phyloP scores from a whole-genome alignment of 106 monocot genomes.

The Dendrobium officinale region DNA sequence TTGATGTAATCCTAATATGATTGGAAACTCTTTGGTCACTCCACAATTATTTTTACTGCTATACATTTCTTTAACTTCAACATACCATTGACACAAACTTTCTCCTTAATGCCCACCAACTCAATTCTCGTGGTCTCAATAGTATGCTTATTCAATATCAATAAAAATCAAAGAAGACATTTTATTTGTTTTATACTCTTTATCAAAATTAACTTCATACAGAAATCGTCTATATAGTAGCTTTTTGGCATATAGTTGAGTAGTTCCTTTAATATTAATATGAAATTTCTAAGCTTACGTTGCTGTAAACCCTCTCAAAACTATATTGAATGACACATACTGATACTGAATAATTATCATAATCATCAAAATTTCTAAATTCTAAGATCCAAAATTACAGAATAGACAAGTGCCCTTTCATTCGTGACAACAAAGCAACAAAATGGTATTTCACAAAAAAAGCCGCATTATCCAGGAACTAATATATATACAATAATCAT shows the following conservation, averaged over 20 bases:
- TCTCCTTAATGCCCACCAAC: neutral
- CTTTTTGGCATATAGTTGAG: neutral
- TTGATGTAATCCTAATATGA: neutral
- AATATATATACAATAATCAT: neutral
- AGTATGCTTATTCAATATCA: neutral
- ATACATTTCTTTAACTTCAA: neutral
- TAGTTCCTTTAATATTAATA: neutral
- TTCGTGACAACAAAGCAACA: neutral
- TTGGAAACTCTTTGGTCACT: neutral
- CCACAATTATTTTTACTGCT: neutral
- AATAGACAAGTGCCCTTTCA: neutral
- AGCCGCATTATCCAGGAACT: neutral
- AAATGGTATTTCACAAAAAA: too few species aligned
- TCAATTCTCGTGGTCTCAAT: too few species aligned
- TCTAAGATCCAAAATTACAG: neutral
- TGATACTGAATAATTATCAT: neutral
- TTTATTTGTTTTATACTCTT: neutral
- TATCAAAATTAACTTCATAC: neutral
- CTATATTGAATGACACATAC: neutral
- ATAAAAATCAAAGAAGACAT: neutral
- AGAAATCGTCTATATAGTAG: neutral
- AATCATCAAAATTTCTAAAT: neutral
- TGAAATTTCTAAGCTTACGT: neutral
- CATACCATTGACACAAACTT: neutral
- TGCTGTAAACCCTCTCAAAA: neutral